phyloP scores from a whole-genome alignment of 106 monocot species.

The Posidonia australis region DNA sequence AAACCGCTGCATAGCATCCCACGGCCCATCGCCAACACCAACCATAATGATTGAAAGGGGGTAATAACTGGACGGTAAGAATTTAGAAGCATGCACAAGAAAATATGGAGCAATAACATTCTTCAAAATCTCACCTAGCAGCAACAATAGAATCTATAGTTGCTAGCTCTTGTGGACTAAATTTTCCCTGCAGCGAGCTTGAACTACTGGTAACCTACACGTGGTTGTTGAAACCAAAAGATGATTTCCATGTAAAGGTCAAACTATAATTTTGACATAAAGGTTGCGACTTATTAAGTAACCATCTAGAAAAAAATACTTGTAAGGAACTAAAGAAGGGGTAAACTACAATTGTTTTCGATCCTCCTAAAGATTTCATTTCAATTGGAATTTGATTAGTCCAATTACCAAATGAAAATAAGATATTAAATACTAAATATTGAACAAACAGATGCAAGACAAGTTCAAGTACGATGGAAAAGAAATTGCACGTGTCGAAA shows the following conservation, averaged over 20 bases:
- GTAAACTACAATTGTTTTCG: no score
- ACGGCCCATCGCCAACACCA: constrained; percentile 98
- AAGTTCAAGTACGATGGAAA: no score
- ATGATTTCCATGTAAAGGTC: not conserved
- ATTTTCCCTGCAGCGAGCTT: constrained; percentile 27
- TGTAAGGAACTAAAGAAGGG: no score
- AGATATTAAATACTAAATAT: no score
- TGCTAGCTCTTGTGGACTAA: constrained; percentile 72
- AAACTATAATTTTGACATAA: no score
- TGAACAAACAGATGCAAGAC: no score
- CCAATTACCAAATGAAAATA: no score
- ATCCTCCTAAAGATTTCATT: no score
- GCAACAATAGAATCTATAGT: constrained; percentile 81
- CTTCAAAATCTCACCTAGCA: constrained; percentile 53
- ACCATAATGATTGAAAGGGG: constrained; percentile 98
- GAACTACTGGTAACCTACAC: constrained; percentile 63
- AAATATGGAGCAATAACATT: not conserved
- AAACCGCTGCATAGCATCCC: constrained; percentile 91
- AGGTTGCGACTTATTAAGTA: no score
- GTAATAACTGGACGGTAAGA: constrained; percentile 47
- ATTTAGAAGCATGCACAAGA: not conserved
- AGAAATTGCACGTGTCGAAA: no score
- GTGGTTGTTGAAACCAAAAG: not conserved
- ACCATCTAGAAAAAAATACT: no score
- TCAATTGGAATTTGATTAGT: no score